A percentile compares a stretch with the other conserved stretches of the same genome.
Conservation (phyloP, 441 rosid genomes). For the Cnidoscolus chayamansa region DNA sequence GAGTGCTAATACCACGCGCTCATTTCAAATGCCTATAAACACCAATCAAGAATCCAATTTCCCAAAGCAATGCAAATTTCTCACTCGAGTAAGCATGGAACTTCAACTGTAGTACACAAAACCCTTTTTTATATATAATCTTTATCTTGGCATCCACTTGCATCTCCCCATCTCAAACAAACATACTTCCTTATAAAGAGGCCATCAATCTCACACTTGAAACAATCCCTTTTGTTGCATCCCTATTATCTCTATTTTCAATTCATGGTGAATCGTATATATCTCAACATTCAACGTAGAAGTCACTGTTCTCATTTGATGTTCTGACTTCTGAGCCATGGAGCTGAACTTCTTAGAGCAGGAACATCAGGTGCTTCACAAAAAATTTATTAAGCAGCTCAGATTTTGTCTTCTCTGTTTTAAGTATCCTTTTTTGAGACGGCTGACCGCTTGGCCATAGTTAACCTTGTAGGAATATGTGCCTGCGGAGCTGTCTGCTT, state of each 20-base stretch:
- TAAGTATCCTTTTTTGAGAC: conserved; percentile 4
- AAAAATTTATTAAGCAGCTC: background rate
- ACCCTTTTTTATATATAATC: background rate
- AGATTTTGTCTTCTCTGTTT: background rate
- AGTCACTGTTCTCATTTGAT: background rate
- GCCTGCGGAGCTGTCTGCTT: conserved; percentile 1
- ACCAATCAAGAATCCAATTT: background rate
- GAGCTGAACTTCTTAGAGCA: background rate
- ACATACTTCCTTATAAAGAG: background rate
- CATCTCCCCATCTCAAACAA: background rate
- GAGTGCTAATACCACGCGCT: background rate
- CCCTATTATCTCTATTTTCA: background rate
- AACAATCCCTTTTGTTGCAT: background rate
- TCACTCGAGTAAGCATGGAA: background rate
- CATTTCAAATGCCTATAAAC: too few relatives aligned
- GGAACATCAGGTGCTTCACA: background rate
- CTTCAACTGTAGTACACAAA: background rate
- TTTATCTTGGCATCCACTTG: background rate
- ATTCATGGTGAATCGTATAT: background rate
- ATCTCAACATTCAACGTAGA: background rate
- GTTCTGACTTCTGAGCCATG: background rate
- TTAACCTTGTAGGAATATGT: conserved; percentile 11
- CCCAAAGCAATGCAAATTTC: background rate
- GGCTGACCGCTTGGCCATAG: conserved; percentile 22
- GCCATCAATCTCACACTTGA: background rate